Evolutionary conservation across 768 basidiomycete species (phyloP).

Genomic region (Mycena galericulata): DNA sequence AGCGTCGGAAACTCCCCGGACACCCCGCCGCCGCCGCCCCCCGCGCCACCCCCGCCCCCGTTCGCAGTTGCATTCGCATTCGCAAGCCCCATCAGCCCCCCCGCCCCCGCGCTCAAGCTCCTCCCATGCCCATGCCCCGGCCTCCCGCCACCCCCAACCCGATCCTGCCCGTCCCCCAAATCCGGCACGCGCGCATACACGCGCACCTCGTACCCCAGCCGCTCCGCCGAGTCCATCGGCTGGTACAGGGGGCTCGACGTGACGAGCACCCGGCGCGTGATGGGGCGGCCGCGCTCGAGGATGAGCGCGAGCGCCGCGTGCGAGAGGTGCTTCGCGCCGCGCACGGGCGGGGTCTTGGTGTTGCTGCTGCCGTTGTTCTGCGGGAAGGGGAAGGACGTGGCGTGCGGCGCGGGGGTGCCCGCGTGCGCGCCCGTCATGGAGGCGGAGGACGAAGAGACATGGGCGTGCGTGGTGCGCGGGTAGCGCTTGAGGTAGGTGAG

Average conservation of each 20-base stretch:
- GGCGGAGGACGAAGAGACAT: conserved; percentile 26
- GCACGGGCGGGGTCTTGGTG: no score
- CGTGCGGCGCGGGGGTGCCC: conserved; percentile 22
- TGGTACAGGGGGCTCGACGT: conserved; percentile 89
- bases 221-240: conserved; percentile 77
- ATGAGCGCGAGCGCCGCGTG: conserved; percentile 83
- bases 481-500: conserved; percentile 75
- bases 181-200: conserved; percentile 81
- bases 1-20: conserved; percentile 21
- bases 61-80: background rate
- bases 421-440: conserved; percentile 9
- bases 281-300: conserved; percentile 83
- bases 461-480: conserved; percentile 54
- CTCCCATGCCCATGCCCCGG: conserved; percentile 33
- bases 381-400: conserved; percentile 35
- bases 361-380: no score
- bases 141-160: conserved; percentile 50
- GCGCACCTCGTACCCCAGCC: conserved; percentile 80
- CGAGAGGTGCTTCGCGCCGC: conserved; percentile 74
- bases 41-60: background rate
- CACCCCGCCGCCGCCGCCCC: background rate
- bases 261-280: conserved; percentile 80
- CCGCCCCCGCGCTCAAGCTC: conserved; percentile 41
- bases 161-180: conserved; percentile 71
- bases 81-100: conserved; percentile 28